Evolutionary conservation across 2,329 filamentous ascomycete species (phyloP).

Genomic region (Rasamsonia emersonii): DNA sequence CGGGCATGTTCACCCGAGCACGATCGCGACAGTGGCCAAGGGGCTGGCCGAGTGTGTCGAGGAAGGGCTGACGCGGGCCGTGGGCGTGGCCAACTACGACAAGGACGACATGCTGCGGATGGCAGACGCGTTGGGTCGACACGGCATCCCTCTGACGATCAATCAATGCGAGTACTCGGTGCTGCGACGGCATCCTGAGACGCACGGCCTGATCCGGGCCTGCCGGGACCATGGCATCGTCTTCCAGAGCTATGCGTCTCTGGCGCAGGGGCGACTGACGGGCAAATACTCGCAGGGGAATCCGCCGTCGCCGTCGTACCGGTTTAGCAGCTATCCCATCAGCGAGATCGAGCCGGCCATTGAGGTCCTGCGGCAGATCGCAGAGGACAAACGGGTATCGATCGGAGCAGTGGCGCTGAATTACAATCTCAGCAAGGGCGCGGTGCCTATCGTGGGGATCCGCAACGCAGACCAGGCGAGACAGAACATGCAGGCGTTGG

Average conservation of each 20-base stretch:
- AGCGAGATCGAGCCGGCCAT: constrained; percentile 33
- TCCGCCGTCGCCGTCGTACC: constrained; percentile 27
- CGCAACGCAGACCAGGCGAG: constrained; percentile 34
- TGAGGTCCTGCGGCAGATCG: constrained; percentile 27
- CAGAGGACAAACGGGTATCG: constrained; percentile 23
- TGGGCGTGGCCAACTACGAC: constrained; percentile 39
- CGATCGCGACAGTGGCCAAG: constrained; percentile 32
- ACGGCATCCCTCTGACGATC: constrained; percentile 31
- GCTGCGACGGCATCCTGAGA: constrained; percentile 34
- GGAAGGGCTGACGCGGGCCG: constrained; percentile 30
- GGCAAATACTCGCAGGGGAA: constrained; percentile 34
- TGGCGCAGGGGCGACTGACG: constrained; percentile 32
- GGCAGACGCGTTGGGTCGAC: constrained; percentile 31
- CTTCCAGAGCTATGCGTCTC: constrained; percentile 35
- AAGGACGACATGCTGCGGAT: constrained; percentile 35
- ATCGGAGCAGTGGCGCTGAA: constrained; percentile 37
- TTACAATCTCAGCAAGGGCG: constrained; percentile 38
- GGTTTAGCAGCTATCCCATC: constrained; percentile 38
- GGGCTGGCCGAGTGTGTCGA: constrained; percentile 37
- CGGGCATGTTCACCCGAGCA: constrained; percentile 35
- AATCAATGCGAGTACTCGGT: constrained; percentile 40
- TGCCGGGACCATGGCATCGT: constrained; percentile 35
- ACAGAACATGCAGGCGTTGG: constrained; percentile 31
- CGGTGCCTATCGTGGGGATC: constrained; percentile 35
- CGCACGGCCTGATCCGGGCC: constrained; percentile 30